Base-by-base conservation (phyloP, 306 rosid genomes). In the Quercus cerris region DNA sequence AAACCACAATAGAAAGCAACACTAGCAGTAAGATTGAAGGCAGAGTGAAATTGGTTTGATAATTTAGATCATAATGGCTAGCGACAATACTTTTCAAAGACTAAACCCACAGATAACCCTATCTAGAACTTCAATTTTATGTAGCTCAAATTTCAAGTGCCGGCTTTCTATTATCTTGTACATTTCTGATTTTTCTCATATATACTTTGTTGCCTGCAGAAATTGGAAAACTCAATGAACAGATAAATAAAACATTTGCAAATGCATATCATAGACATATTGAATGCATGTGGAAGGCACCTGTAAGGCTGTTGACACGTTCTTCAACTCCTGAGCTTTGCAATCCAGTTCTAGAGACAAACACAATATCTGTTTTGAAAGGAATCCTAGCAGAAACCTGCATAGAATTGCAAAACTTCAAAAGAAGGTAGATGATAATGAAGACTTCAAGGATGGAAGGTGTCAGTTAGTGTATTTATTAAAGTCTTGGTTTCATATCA, bases 311-410 rank as follows among this genome's bases (percentile, higher is more conserved):
- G 80, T 71, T 84, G 85, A 93, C 76, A n/a, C 96, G 94, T 77
- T 89, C 89, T 82, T 89, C 90, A 80, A 80, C 78, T 76, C 86
- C 80, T 68, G 96, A 81, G 82, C 74, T 89, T 70, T 80, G 83
- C 28, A 82, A 87, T 80, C 79, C 88, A 82, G 88, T 88, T 81
- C 92, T 92, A 38, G 99, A 89, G 83, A 96, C 83, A 70, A 90
- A 86, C 70, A 82, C 91, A 85, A 93, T 28, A 86, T 96, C 99
- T 78, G 76, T 80, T 75, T 85, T 88, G 83, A 90, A 92, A 80
- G 99, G 94, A 85, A 88, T 85, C 84, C 91, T 90, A 62, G 93
- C 93, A 71, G 88, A 82, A 82, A 96, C 87, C 99, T 93, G 89
- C 77, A 84, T 59, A 76, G 70, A 62, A 78, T 62, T 55, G 76